Evolutionary conservation across 2,329 filamentous ascomycete genomes (phyloP).

Genomic region (Pseudogymnoascus sp.): DNA sequence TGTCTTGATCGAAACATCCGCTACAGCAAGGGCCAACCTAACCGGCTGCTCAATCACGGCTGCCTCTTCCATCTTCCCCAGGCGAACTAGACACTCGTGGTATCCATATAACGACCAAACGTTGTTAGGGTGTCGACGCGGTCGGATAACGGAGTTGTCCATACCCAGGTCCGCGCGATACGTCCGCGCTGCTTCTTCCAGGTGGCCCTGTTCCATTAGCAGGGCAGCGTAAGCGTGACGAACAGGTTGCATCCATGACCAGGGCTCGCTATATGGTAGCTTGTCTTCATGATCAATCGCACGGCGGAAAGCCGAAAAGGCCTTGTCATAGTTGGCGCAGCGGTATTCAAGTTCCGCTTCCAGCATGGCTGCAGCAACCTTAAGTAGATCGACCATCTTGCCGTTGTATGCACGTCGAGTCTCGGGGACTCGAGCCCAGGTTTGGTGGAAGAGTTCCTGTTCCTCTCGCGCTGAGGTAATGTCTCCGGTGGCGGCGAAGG

Average conservation of each 20-base stretch:
- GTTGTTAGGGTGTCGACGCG: conserved; percentile 61
- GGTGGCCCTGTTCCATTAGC: conserved; percentile 55
- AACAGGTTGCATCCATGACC: conserved; percentile 72
- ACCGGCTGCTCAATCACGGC: conserved; percentile 40
- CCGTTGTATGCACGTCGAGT: conserved; percentile 60
- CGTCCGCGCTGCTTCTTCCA: conserved; percentile 45
- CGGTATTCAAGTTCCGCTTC: conserved; percentile 69
- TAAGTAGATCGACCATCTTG: conserved; percentile 55
- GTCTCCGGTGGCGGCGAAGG: conserved; percentile 49
- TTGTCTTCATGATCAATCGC: conserved; percentile 52
- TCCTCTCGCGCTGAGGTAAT: conserved; percentile 46
- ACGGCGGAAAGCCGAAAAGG: conserved; percentile 49
- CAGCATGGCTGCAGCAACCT: conserved; percentile 55
- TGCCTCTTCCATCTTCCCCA: conserved; percentile 42
- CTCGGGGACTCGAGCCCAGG: conserved; percentile 43
- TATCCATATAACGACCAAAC: conserved; percentile 69
- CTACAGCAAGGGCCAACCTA: conserved; percentile 41
- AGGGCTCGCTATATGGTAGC: conserved; percentile 64
- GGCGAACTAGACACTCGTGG: conserved; percentile 55
- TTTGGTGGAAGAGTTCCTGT: conserved; percentile 41
- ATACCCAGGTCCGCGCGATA: conserved; percentile 56
- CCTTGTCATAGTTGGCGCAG: conserved; percentile 44
- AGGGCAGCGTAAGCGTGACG: conserved; percentile 64
- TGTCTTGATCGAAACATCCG: conserved; percentile 49
- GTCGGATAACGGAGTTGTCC: conserved; percentile 50